A percentile compares a stretch with the other conserved stretches of the same genome.
These are phyloP conservation scores for Aspergillus fumigatiaffinis DNA, from an alignment of 2,329 filamentous ascomycete genomes.

Conservation along the genomic window DNA sequence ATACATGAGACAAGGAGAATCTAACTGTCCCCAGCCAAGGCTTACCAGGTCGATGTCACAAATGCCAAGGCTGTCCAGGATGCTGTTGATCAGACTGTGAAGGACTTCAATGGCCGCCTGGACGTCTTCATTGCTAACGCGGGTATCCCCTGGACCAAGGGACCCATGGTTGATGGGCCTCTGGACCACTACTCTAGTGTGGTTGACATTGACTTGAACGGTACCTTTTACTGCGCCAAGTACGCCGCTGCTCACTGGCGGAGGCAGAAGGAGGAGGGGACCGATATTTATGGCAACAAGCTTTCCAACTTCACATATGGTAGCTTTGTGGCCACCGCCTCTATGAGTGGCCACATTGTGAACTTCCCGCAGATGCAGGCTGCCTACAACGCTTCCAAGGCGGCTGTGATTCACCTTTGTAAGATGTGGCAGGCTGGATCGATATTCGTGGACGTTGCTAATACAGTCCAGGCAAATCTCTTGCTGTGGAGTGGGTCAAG, in stretches of 20 bases:
- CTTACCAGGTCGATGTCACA: conserved; percentile 49
- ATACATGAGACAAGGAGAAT: neutral
- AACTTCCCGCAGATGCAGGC: conserved; percentile 73
- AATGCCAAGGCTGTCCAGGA: conserved; percentile 40
- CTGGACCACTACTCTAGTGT: conserved; percentile 64
- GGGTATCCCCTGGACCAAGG: conserved; percentile 69
- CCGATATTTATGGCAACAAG: conserved; percentile 58
- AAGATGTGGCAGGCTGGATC: conserved; percentile 39
- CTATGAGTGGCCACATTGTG: conserved; percentile 73
- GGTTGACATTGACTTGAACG: conserved; percentile 68
- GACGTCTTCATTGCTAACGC: conserved; percentile 79
- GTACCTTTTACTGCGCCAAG: conserved; percentile 72
- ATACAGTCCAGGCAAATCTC: conserved; percentile 53
- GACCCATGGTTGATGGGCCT: conserved; percentile 62
- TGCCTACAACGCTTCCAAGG: conserved; percentile 70
- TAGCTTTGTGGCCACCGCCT: conserved; percentile 73
- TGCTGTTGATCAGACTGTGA: conserved; percentile 40
- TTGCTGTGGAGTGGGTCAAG: conserved; percentile 73
- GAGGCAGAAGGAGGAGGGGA: conserved; percentile 65
- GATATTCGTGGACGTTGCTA: neutral
- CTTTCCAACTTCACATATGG: conserved; percentile 60
- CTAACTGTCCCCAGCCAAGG: conserved; percentile 36
- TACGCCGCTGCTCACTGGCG: conserved; percentile 67
- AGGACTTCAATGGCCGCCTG: conserved; percentile 69
- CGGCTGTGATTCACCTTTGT: conserved; percentile 52